phyloP scores from a whole-genome alignment of 768 basidiomycete genomes.

The Brasilioporus rufonigricans region DNA sequence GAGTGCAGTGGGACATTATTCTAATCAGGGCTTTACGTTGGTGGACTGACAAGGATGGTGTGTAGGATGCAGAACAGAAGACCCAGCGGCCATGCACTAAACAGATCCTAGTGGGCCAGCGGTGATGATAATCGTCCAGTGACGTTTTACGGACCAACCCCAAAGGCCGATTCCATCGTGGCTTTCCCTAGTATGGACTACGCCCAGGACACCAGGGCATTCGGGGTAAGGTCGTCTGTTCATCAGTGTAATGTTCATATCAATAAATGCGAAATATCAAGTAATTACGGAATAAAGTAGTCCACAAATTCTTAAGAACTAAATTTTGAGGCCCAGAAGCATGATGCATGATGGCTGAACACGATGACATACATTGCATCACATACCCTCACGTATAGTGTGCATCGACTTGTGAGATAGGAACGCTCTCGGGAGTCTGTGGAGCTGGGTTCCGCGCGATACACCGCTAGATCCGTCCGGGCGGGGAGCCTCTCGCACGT shows the following conservation, averaged over 20 bases:
- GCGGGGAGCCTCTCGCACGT: not conserved
- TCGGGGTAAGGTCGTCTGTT: not conserved
- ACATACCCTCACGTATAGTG: not conserved
- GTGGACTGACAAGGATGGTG: not conserved
- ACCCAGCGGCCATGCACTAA: not conserved
- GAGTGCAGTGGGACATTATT: not conserved
- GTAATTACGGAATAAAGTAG: constrained; percentile 3
- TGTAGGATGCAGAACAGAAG: not conserved
- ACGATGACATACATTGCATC: constrained; percentile 4
- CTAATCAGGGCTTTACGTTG: not conserved
- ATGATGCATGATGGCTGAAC: not conserved
- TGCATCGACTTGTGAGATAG: not conserved
- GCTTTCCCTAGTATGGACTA: no score
- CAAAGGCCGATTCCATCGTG: no score
- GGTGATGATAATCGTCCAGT: not conserved
- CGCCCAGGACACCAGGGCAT: no score
- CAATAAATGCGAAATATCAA: not conserved
- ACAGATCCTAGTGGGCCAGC: no score
- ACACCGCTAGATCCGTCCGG: not conserved
- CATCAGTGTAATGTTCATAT: not conserved
- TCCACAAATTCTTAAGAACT: not conserved
- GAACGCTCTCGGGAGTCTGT: not conserved
- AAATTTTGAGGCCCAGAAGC: not conserved
- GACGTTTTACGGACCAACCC: no score
- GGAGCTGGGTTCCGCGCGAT: not conserved